phyloP scores from a whole-genome alignment of 1,284 basidiomycete species.

The Ganoderma sp. region DNA sequence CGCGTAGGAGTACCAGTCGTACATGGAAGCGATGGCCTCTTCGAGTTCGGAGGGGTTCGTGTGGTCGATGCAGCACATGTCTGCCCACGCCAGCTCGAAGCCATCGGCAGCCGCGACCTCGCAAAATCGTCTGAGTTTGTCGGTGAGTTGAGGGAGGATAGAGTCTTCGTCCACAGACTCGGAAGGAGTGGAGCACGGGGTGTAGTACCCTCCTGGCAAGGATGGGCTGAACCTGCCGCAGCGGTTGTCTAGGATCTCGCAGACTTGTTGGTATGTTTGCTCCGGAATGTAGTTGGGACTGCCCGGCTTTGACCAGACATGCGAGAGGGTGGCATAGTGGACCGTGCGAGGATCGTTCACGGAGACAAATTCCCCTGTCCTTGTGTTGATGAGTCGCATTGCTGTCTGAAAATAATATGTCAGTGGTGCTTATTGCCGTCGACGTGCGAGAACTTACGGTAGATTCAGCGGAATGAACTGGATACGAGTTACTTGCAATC shows the following conservation, averaged over 20 bases:
- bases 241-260: background rate
- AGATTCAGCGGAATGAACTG: too few relatives aligned
- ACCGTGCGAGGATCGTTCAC: conserved; percentile 9
- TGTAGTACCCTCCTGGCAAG: too few relatives aligned
- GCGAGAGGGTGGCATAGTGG: conserved; percentile 11
- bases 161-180: background rate
- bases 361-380: background rate
- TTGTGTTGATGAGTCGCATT: conserved; percentile 12
- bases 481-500: too few relatives aligned
- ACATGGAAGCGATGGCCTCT: conserved; percentile 10
- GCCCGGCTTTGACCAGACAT: conserved; percentile 10
- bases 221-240: background rate
- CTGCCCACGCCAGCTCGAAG: conserved; percentile 6
- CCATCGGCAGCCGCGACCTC: background rate
- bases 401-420: background rate
- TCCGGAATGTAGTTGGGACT: background rate
- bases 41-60: conserved; percentile 1
- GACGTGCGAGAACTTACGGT: too few relatives aligned
- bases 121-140: background rate
- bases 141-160: background rate
- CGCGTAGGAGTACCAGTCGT: conserved; percentile 7
- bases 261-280: conserved; percentile 12
- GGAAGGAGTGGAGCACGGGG: background rate
- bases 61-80: conserved; percentile 7
- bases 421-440: too few relatives aligned